These are phyloP conservation scores for Anacardium occidentale DNA, from an alignment of 345 rosid species.

Conservation along the genomic window DNA sequence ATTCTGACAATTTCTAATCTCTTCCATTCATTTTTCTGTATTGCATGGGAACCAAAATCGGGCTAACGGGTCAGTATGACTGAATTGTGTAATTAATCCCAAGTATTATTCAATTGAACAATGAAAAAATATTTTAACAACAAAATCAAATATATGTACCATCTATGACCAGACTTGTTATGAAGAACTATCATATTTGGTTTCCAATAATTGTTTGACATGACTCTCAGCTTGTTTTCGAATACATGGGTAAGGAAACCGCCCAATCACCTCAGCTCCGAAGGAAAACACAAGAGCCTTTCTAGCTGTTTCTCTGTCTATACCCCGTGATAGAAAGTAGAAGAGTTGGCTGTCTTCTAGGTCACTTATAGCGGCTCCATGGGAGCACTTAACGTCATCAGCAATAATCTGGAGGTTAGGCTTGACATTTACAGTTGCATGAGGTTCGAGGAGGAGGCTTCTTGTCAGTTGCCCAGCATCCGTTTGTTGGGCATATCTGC, in stretches of 20 bases:
- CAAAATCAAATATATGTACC: constrained; percentile 1
- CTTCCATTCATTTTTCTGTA: background rate
- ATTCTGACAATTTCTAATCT: background rate
- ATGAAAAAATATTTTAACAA: background rate
- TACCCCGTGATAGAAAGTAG: constrained; percentile 87
- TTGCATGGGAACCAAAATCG: background rate
- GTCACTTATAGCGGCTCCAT: constrained; percentile 95
- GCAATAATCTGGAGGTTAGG: constrained; percentile 96
- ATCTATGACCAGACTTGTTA: background rate
- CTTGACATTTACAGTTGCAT: constrained; percentile 82
- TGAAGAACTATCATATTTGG: constrained; percentile 11
- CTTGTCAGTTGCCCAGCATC: constrained; percentile 89
- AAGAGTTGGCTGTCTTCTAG: constrained; percentile 84
- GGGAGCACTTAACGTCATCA: constrained; percentile 88
- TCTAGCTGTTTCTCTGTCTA: constrained; percentile 69
- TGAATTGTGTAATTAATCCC: no score
- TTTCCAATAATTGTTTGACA: constrained; percentile 56
- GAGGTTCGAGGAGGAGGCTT: constrained; percentile 80
- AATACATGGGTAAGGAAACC: constrained; percentile 46
- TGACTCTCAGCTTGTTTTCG: constrained; percentile 51
- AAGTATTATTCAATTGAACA: background rate
- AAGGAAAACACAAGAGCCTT: constrained; percentile 82
- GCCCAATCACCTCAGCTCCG: constrained; percentile 74
- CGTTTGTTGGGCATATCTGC: constrained; percentile 87
- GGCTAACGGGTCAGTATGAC: background rate